Evolutionary conservation across 352 stramenopile genomes (phyloP), one percentile per base, ranked within the genome.

Genomic region (Phytophthora cryptogea): DNA sequence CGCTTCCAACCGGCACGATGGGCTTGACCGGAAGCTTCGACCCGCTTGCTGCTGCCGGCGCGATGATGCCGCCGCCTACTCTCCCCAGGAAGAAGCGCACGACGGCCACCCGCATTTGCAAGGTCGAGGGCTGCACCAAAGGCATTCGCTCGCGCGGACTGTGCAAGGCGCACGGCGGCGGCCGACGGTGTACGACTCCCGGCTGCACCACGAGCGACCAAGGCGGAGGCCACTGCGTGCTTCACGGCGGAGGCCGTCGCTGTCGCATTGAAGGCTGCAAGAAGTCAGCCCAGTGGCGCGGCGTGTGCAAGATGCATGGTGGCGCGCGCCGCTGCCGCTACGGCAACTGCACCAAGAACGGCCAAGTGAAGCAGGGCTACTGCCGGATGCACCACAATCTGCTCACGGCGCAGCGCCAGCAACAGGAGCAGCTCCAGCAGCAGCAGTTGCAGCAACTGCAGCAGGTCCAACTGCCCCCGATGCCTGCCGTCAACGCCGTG

Each of bases 171-270:
- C 86, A 94, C 67, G 86, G 86, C 47, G 86, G 86, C 31, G 86
- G 86, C n/a, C 83, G 85, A 2, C 82, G 80, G 4, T 96, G 87
- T 63, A 86, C 76, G 28, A 91, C 86, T 0, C 80, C 82, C 0
- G 84, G 81, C 0, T 96, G 87, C 59, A 88, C 78, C 1, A 94
- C 86, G 1, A 91, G 82, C 50, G 87, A 96, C 66, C 88, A 96
- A 50, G 87, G 87, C 28, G 87, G 87, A 8, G 87, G 87, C 13
- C 83, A 93, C 68, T 96, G 87, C 39, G 83, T 94, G 31, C 69
- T 90, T 2, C 87, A 96, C 56, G 87, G 87, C 11, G 87, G 87
- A 10, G 87, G 87, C n/a, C 76, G 78, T 1, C 80, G 83, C 26
- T 96, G 87, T 66, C 80, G 78, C 43, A 72, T 91, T 16, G 72